Percentiles rank a stretch among this genome's conserved stretches.
Conservation (phyloP, 768 basidiomycete species). For the Tubosaeta sp. region DNA sequence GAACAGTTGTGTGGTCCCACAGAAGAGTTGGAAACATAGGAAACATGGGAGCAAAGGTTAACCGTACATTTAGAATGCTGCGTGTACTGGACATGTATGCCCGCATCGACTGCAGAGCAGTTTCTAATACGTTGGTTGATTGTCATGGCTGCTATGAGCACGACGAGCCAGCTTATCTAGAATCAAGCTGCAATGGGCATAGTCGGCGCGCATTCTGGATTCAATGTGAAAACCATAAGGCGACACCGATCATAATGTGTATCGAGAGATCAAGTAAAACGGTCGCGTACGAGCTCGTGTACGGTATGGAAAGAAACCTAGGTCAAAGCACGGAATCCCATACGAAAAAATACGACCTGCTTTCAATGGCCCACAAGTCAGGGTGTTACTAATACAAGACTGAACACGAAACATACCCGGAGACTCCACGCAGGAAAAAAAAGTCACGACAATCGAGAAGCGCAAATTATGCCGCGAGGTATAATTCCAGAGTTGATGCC, state of each 20-base stretch:
- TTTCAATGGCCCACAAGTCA: not conserved
- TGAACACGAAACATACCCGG: not conserved
- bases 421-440: not conserved
- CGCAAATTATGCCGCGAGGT: no score
- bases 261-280: not conserved
- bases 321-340: not conserved
- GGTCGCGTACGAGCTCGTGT: not conserved
- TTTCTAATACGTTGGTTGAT: no score
- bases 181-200: no score
- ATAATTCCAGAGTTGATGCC: no score
- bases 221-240: no score
- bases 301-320: not conserved
- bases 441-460: not conserved
- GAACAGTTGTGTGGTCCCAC: slow-evolving; percentile 45
- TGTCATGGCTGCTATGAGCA: no score
- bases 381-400: not conserved
- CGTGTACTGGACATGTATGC: no score
- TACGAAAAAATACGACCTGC: not conserved
- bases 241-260: no score
- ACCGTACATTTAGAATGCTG: no score
- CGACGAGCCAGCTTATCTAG: no score
- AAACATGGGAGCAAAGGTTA: not conserved
- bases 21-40: slow-evolving; percentile 32
- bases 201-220: no score
- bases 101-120: no score